Evolutionary conservation across 352 stramenopile genomes (phyloP), one percentile per base, ranked within the genome.

Genomic region (Pythium utonaiense): DNA sequence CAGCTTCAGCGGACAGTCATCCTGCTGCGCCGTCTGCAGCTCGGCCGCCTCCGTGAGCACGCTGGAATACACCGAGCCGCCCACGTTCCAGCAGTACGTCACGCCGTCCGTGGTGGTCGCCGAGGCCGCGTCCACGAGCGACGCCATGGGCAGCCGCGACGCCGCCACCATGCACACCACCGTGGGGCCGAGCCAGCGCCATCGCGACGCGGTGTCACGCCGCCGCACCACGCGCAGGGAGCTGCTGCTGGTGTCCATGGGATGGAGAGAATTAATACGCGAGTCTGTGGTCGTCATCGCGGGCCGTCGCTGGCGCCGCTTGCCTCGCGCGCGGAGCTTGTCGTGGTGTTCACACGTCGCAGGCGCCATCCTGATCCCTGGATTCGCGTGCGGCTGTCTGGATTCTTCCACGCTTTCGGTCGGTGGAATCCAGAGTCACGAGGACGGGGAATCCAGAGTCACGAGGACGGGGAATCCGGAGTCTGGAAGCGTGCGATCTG

Each of bases 1-100:
- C 33, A 93, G 60, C 36, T 63, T 54, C 9, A 91, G 50, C n/a
- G 72, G 60, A 51, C 83, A 93, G 33, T 67, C 72, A 30, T 84
- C 66, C 36, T 58, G 3, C 17, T 51, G 36, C 6, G 40, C 59
- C 9, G 48, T 30, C 14, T 55, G 36, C 12, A 67, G 17, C 9
- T 44, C 3, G 9, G 50, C 52, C 9, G 65, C 62, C 10, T 28
- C 24, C 14, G 41, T 60, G 21, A 72, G 25, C 9, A 38, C 49
- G 38, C 50, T 72, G 12, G 59, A 31, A 27, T 67, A 72, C 41
- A 61, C 59, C 6, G 59, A 67, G 8, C 31, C 60, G 27, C 22
- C 51, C 40, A 65, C 59, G 24, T 62, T 48, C 65, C 65, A 72
- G 53, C 65, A 72, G 55, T 72, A 72, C 19, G 65, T 72, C 14